Conservation (phyloP, 2,329 filamentous ascomycete species). For the Leptographium galeiforme region DNA sequence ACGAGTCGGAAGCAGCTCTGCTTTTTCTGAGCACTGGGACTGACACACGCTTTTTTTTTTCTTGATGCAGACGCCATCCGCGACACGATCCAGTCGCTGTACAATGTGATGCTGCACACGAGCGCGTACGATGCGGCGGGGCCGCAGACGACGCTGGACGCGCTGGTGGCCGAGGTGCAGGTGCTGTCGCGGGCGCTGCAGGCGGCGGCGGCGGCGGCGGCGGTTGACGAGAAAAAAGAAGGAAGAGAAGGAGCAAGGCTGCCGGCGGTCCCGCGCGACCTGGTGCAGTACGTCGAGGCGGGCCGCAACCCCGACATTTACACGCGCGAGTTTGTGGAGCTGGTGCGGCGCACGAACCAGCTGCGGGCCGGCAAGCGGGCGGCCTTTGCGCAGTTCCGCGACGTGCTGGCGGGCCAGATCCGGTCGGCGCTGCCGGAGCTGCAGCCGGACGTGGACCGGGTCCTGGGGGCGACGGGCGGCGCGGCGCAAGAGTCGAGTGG, state of each 20-base stretch:
- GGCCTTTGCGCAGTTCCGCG: slow-evolving; percentile 47
- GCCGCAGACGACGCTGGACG: slow-evolving; percentile 37
- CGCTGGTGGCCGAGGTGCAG: slow-evolving; percentile 41
- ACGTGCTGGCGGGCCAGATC: slow-evolving; percentile 48
- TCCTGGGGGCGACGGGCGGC: slow-evolving; percentile 28
- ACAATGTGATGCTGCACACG: slow-evolving; percentile 49
- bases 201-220: slow-evolving; percentile 26
- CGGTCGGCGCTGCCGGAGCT: slow-evolving; percentile 45
- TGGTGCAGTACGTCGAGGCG: slow-evolving; percentile 56
- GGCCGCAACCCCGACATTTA: slow-evolving; percentile 63
- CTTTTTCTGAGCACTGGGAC: no score
- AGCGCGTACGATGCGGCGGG: slow-evolving; percentile 41
- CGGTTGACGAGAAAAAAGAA: no score
- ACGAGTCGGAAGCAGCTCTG: no score
- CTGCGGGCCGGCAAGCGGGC: slow-evolving; percentile 49
- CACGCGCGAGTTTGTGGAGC: slow-evolving; percentile 60
- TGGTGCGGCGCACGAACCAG: slow-evolving; percentile 53
- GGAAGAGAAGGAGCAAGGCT: slow-evolving; percentile 16
- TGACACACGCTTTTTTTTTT: no score
- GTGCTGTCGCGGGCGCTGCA: slow-evolving; percentile 26
- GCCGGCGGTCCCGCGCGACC: slow-evolving; percentile 44
- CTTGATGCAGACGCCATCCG: slow-evolving; percentile 11
- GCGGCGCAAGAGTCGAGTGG: no score
- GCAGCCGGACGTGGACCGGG: slow-evolving; percentile 34
- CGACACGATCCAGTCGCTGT: slow-evolving; percentile 49